Evolutionary conservation across 148 eudicot species (phyloP).

Genomic region (Rhododendron williamsianum): DNA sequence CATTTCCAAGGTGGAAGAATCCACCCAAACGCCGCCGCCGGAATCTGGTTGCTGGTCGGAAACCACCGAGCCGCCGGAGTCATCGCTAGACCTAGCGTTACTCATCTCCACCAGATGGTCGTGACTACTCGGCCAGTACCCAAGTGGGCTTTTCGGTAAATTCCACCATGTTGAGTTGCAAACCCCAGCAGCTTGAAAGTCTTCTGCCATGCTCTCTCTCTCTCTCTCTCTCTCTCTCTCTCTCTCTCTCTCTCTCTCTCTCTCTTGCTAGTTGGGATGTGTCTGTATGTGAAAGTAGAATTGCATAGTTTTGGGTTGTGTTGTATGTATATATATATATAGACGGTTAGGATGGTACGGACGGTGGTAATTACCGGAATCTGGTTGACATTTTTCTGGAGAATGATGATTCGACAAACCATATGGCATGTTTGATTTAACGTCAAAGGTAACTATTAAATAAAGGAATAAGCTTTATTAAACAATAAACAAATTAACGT

Average conservation of each 20-base stretch:
- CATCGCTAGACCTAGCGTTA: constrained; percentile 25
- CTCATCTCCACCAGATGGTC: constrained; percentile 20
- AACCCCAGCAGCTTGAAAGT: constrained; percentile 61
- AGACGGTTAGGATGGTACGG: constrained; percentile 6
- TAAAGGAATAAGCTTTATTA: neutral
- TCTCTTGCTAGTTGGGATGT: neutral
- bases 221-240: neutral
- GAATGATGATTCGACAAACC: constrained; percentile 19
- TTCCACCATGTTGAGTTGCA: constrained; percentile 65
- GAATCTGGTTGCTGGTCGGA: constrained; percentile 16
- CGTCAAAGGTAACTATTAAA: neutral
- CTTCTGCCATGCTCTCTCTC: constrained; percentile 43
- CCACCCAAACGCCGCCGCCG: constrained; percentile 17
- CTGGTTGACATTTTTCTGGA: constrained; percentile 50
- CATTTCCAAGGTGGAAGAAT: constrained; percentile 37
- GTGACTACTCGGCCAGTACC: constrained; percentile 31
- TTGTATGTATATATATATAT: constrained; percentile 8
- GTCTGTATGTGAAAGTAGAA: constrained; percentile 6
- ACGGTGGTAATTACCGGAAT: constrained; percentile 28
- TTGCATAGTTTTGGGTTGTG: constrained; percentile 19
- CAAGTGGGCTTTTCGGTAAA: constrained; percentile 31
- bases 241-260: neutral
- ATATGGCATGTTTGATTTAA: constrained; percentile 2
- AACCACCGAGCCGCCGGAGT: constrained; percentile 19
- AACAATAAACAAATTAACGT: neutral